Evolutionary conservation across 345 rosid species (phyloP).

Genomic region (Brassica carinata): DNA sequence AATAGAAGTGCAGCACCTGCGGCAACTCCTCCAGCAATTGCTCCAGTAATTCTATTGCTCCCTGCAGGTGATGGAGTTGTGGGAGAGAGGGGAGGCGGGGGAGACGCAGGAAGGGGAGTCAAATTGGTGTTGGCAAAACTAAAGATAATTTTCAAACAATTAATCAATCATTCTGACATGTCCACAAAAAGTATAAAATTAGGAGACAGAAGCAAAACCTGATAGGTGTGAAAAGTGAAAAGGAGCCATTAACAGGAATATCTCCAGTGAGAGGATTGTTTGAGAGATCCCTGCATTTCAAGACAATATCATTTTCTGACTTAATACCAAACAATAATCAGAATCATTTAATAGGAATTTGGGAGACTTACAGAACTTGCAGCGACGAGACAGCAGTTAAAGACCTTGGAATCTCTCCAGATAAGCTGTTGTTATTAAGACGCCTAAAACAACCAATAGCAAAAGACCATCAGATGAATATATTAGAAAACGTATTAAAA

Average conservation of each 20-base stretch:
- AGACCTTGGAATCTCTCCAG: slow-evolving; percentile 48
- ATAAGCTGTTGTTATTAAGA: slow-evolving; percentile 44
- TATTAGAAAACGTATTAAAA: background rate
- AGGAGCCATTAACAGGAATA: slow-evolving; percentile 48
- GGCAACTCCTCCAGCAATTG: slow-evolving; percentile 97
- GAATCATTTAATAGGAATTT: slow-evolving; percentile 6
- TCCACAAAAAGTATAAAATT: background rate
- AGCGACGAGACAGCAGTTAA: slow-evolving; percentile 39
- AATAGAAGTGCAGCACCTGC: slow-evolving; percentile 95
- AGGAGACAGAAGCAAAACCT: slow-evolving; percentile 37
- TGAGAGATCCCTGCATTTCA: slow-evolving; percentile 43
- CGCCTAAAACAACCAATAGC: slow-evolving; percentile 39
- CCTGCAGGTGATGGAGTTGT: slow-evolving; percentile 52
- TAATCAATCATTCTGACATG: slow-evolving; percentile 12
- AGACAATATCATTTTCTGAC: slow-evolving; percentile 26
- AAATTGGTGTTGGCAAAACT: slow-evolving; percentile 40
- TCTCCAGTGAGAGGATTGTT: slow-evolving; percentile 44
- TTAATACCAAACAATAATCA: slow-evolving; percentile 8
- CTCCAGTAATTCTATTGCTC: slow-evolving; percentile 61
- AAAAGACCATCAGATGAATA: slow-evolving; percentile 23
- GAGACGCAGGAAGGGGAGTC: slow-evolving; percentile 41
- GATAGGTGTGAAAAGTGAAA: slow-evolving; percentile 50
- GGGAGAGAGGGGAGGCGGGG: slow-evolving; percentile 43
- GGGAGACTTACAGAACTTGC: slow-evolving; percentile 44
- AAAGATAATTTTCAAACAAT: slow-evolving; percentile 24